These are phyloP conservation scores for Lepraria neglecta DNA, from an alignment of 495 filamentous ascomycete genomes.

Conservation along the genomic window DNA sequence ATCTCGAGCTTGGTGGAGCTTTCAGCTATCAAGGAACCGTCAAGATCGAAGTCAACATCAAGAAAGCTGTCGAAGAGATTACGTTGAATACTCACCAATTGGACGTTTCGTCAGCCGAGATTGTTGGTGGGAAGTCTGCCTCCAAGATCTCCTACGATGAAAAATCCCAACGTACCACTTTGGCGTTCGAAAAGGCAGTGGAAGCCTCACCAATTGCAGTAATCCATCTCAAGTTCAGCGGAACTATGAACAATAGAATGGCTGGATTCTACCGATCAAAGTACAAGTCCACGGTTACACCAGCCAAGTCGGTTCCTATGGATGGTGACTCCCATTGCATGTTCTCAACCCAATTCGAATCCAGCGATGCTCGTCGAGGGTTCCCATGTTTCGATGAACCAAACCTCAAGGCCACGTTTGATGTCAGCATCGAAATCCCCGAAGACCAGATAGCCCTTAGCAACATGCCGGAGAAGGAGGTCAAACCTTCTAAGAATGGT, in stretches of 20 bases:
- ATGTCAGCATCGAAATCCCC: slow-evolving; percentile 85
- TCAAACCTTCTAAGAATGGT: slow-evolving; percentile 52
- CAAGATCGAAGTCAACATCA: slow-evolving; percentile 54
- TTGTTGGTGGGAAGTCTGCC: slow-evolving; percentile 24
- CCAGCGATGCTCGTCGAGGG: slow-evolving; percentile 86
- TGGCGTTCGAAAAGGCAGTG: slow-evolving; percentile 64
- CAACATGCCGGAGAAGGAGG: slow-evolving; percentile 83
- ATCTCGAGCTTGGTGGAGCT: slow-evolving; percentile 61
- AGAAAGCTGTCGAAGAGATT: slow-evolving; percentile 59
- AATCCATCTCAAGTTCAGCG: slow-evolving; percentile 70
- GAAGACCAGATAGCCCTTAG: slow-evolving; percentile 79
- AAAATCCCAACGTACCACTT: slow-evolving; percentile 67
- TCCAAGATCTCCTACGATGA: slow-evolving; percentile 63
- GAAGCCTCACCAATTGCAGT: slow-evolving; percentile 53
- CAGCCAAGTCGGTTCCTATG: slow-evolving; percentile 64
- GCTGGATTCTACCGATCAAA: slow-evolving; percentile 92
- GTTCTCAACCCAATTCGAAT: slow-evolving; percentile 96
- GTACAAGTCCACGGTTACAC: slow-evolving; percentile 72
- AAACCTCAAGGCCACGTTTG: slow-evolving; percentile 91
- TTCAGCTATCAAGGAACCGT: slow-evolving; percentile 84
- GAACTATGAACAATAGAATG: slow-evolving; percentile 90
- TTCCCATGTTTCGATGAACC: slow-evolving; percentile 99
- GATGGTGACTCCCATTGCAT: slow-evolving; percentile 81
- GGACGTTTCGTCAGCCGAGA: slow-evolving; percentile 49
- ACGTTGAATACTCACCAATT: slow-evolving; percentile 67